Base-by-base conservation (phyloP, 2,329 filamentous ascomycete species). In the Aspergillus glaucus region DNA sequence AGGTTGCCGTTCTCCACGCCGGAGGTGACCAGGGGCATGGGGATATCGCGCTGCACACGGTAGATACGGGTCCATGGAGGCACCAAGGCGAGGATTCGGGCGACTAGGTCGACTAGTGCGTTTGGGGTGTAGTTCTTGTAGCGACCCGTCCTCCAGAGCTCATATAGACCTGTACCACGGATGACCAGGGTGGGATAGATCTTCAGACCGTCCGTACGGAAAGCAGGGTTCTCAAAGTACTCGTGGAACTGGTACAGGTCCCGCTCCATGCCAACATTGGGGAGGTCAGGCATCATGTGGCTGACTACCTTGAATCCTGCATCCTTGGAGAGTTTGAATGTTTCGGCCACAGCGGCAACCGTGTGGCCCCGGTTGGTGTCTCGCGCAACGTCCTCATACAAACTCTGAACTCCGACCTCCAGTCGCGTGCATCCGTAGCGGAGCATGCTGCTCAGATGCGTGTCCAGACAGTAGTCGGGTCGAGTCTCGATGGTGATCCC, bases 91-190 rank as follows among this genome's bases (percentile, higher is more conserved):
- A 98, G 75, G 46, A 98, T 98, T n/a, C 93, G 84, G 3, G 93
- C 94, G 0, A 98, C 90, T 14, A 98, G 82, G 66, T 98, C 93
- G 53, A 98, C 89, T 30, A 98, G 79, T 0, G 88, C 92, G 67
- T 98, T 98, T 3, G 93, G 94, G 0, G 93, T 98, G 71, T 98
- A 98, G 68, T 98, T 98, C 71, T 96, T 93, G 72, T 97, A 98
- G 46, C 93, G 79, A 0, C 93, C 93, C 3, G 93, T 98, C 47
- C 94, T 82, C 93, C 94, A 98, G 17, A 98, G 76, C 71, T 98
- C 93, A 73, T 98, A 98, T 3, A 98, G 76, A 9, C 93, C 93
- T 0, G 93, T 98, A 1, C 93, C 93, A 56, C 93, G 86, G 60
- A 98, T 98, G 50, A 98, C 93, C 5, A 98, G 81, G 0, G 94